Conservation (phyloP, 805 yeast genomes). For the Zygosaccharomyces bisporus region DNA sequence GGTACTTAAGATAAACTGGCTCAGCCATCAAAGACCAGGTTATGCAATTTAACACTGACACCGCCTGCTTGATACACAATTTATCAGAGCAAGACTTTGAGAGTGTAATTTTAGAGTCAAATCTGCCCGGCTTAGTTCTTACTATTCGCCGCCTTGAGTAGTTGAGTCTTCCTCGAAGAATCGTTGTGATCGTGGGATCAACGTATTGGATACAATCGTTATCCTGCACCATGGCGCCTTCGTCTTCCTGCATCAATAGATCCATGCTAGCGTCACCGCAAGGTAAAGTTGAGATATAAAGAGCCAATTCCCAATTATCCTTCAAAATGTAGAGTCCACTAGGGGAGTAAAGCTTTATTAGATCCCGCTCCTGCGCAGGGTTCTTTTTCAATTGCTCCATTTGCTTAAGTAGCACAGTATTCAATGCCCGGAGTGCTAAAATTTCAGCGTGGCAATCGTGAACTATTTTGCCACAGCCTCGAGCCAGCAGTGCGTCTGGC, state of each 20-base stretch:
- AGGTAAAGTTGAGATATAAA: slow-evolving; percentile 73
- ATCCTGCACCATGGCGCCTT: slow-evolving; percentile 19
- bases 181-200: slow-evolving; percentile 24
- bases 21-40: slow-evolving; percentile 38
- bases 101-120: slow-evolving; percentile 64
- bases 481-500: slow-evolving; percentile 49
- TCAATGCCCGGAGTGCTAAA: slow-evolving; percentile 66
- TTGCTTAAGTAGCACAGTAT: slow-evolving; percentile 53
- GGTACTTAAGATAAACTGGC: slow-evolving; percentile 40
- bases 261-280: slow-evolving; percentile 88
- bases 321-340: slow-evolving; percentile 34
- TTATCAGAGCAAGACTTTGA: slow-evolving; percentile 93
- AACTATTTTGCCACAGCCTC: slow-evolving; percentile 53
- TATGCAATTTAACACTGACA: slow-evolving; percentile 49
- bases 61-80: slow-evolving; percentile 57
- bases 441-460: slow-evolving; percentile 95
- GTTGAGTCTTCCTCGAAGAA: slow-evolving; percentile 61
- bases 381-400: slow-evolving; percentile 22
- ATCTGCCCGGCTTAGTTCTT: slow-evolving; percentile 89
- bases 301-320: slow-evolving; percentile 43
- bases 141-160: slow-evolving; percentile 58
- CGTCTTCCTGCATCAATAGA: slow-evolving; percentile 18
- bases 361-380: slow-evolving; percentile 8
- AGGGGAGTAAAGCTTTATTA: slow-evolving; percentile 6
- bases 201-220: slow-evolving; percentile 28